phyloP scores from a whole-genome alignment of 108 stramenopile species.

The Chaetoceros muelleri region DNA sequence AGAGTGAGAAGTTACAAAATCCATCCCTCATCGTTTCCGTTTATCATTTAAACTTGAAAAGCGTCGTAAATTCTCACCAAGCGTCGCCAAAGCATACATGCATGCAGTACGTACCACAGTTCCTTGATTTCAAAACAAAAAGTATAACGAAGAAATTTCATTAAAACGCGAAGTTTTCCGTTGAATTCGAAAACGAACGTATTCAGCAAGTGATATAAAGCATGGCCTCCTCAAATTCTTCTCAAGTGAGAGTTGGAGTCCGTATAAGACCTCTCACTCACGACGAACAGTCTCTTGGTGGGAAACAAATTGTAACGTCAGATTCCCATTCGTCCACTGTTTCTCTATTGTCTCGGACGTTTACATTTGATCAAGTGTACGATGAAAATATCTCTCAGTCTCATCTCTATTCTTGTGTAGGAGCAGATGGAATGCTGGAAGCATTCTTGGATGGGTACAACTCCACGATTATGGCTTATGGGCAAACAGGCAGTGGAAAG shows the following conservation, averaged over 20 bases:
- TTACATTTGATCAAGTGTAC: slow-evolving; percentile 77
- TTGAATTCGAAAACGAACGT: slow-evolving; percentile 1
- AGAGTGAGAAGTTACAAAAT: too few relatives aligned
- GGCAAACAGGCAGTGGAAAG: slow-evolving; percentile 84
- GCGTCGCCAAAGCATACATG: too few relatives aligned
- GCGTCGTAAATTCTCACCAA: too few relatives aligned
- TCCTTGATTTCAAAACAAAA: too few relatives aligned
- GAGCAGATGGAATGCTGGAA: slow-evolving; percentile 43
- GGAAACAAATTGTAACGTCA: slow-evolving; percentile 35
- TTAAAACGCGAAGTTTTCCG: background rate
- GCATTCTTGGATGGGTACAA: slow-evolving; percentile 87
- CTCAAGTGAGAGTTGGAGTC: slow-evolving; percentile 68
- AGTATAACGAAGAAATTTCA: too few relatives aligned
- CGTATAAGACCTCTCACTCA: slow-evolving; percentile 65
- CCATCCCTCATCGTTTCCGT: too few relatives aligned
- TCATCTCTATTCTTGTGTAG: slow-evolving; percentile 54
- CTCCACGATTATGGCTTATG: slow-evolving; percentile 86
- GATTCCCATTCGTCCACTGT: slow-evolving; percentile 31
- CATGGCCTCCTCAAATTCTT: slow-evolving; percentile 5
- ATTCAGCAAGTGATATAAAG: too few relatives aligned
- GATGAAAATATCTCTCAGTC: slow-evolving; percentile 31
- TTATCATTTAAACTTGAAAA: too few relatives aligned
- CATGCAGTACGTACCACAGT: too few relatives aligned
- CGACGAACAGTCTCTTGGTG: slow-evolving; percentile 55
- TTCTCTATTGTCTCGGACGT: slow-evolving; percentile 42